Percentiles rank a stretch among this genome's conserved stretches.
Conservation (phyloP, 202 grass and related monocot species). For the Dendrocalamus latiflorus region DNA sequence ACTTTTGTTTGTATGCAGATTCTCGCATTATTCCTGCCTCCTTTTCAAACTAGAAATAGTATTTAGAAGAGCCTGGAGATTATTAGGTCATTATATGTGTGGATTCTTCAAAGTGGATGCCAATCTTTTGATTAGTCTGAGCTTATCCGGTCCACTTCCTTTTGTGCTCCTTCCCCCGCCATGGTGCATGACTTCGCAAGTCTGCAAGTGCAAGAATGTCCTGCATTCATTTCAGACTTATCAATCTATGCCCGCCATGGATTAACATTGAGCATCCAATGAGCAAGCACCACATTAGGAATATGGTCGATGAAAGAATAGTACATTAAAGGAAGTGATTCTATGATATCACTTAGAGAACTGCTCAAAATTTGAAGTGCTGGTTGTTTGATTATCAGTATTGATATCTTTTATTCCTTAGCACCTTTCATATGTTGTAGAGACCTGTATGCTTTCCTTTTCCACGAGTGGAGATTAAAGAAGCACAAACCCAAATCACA, state of each 20-base stretch:
- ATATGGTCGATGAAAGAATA: neutral
- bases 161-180: neutral
- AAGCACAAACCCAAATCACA: neutral
- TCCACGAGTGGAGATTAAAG: neutral
- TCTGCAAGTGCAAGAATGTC: neutral
- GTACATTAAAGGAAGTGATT: neutral
- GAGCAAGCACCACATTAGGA: neutral
- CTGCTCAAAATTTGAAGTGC: neutral
- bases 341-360: neutral
- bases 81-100: no score
- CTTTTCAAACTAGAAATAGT: no score
- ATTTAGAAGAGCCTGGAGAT: no score
- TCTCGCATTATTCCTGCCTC: no score
- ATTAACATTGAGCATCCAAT: slow-evolving; percentile 12
- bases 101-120: no score
- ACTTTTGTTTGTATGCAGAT: no score
- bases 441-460: neutral
- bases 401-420: neutral
- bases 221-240: neutral
- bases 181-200: neutral
- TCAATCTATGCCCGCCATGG: neutral
- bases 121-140: no score
- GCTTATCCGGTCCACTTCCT: no score
- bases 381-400: neutral
- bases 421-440: neutral